Conservation (phyloP, 306 rosid species). For the Lathyrus aphaca region DNA sequence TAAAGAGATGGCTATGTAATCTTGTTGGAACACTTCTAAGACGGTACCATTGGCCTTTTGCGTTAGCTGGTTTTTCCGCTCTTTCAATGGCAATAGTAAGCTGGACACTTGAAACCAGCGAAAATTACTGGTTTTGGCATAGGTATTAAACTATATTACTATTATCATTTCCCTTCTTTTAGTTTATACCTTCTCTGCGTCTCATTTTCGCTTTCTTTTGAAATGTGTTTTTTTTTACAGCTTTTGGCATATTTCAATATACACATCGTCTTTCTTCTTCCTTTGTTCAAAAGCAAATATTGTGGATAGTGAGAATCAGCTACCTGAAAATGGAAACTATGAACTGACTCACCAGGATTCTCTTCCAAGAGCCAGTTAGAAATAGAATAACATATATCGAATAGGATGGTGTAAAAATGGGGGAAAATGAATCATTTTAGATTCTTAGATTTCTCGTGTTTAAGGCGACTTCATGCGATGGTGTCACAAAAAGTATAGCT, state of each 20-base stretch:
- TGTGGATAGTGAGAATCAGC: constrained; percentile 40
- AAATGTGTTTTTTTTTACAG: constrained; percentile 55
- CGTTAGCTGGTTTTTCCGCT: constrained; percentile 65
- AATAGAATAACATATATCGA: neutral
- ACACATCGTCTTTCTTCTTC: constrained; percentile 75
- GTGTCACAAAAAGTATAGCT: constrained; percentile 16
- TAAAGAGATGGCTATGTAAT: constrained; percentile 63
- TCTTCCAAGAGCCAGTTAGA: constrained; percentile 40
- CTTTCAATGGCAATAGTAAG: constrained; percentile 81
- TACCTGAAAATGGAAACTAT: constrained; percentile 41
- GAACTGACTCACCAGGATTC: constrained; percentile 52
- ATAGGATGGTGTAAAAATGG: constrained; percentile 32
- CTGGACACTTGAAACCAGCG: constrained; percentile 80
- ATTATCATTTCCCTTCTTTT: constrained; percentile 13
- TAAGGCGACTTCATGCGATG: constrained; percentile 21
- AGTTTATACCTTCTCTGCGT: constrained; percentile 1
- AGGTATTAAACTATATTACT: constrained; percentile 57
- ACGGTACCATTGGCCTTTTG: constrained; percentile 78
- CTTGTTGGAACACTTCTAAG: constrained; percentile 56
- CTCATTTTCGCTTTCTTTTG: constrained; percentile 32
- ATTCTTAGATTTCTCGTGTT: constrained; percentile 20
- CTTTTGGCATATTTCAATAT: constrained; percentile 86
- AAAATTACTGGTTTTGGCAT: constrained; percentile 97
- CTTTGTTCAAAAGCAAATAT: constrained; percentile 60
- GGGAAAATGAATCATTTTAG: neutral